Evolutionary conservation across 768 basidiomycete genomes (phyloP), one percentile per base, ranked within the genome.

Genomic region (Cyathus striatus): DNA sequence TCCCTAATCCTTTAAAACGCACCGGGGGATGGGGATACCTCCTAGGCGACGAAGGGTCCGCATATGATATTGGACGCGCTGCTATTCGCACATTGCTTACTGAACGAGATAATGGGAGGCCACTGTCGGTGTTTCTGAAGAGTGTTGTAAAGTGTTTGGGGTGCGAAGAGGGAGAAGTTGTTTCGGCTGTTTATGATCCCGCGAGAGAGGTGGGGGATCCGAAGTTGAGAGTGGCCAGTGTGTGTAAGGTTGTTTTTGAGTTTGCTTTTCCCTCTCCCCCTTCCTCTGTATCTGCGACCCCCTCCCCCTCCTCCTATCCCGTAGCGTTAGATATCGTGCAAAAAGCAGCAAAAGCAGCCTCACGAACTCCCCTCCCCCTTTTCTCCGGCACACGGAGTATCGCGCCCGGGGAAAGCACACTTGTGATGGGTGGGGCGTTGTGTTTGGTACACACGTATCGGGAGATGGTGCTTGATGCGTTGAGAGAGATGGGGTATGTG

Each of bases 1-100:
- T 37, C 42, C 32, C 48, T 48, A 20, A 47, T 25, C 49, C 55
- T 5, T 6, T 54, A 2, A 51, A 48, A 10, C 54, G 59, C 9
- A 39, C 54, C 2, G 53, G 55, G 12, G 55, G 57, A 6, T 58
- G 55, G 59, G 59, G 55, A 10, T 59, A 58, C 32, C 48, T 60
- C 10, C 48, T 58, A 17, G 57, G 55, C 17, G 55, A 60, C 38
- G 57, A 57, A 49, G 57, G 55, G 14, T 59, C 57, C 9, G 57
- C 52, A 4, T 59, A 53, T 26, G 46, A 32, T 5, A 59, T 60
- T 23, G 55, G 55, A 4, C 45, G 57, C 22, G 53, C 54, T 30
- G 59, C 54, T 12, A 45, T 60, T 4, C 50, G 57, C n/a, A 43
- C 40, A 12, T 44, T 48, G 12, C 38, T 60, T 5, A 40, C 46